Evolutionary conservation across 2,329 filamentous ascomycete genomes (phyloP).

Genomic region (Apiospora hydei): DNA sequence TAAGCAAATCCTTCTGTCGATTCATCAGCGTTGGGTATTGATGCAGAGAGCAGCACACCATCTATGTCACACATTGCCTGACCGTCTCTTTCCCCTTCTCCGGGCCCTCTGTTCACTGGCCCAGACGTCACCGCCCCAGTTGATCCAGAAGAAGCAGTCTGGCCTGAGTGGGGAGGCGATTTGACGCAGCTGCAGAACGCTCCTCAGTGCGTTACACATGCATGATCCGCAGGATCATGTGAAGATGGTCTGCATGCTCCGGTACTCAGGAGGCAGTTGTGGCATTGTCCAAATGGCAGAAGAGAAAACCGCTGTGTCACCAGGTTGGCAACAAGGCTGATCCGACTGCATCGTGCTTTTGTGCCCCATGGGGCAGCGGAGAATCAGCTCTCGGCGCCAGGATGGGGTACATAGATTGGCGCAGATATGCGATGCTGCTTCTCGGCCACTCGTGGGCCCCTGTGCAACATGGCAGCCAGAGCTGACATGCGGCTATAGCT

Average conservation of each 20-base stretch:
- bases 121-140: slow-evolving; percentile 1
- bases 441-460: not conserved
- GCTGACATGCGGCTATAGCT: slow-evolving; percentile 16
- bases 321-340: slow-evolving; percentile 2
- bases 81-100: slow-evolving; percentile 2
- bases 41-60: slow-evolving; percentile 19
- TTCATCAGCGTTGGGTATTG: slow-evolving; percentile 17
- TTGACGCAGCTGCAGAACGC: slow-evolving; percentile 7
- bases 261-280: not conserved
- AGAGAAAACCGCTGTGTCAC: not conserved
- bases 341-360: not conserved
- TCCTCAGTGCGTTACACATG: slow-evolving; percentile 2
- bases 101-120: slow-evolving; percentile 6
- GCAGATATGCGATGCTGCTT: slow-evolving; percentile 19
- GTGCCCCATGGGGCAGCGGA: slow-evolving; percentile 18
- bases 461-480: slow-evolving; percentile 4
- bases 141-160: not conserved
- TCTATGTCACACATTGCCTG: slow-evolving; percentile 13
- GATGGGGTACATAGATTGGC: slow-evolving; percentile 11
- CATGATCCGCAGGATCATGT: slow-evolving; percentile 9
- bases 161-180: slow-evolving; percentile 5
- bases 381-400: not conserved
- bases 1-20: not conserved
- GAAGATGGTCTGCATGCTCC: not conserved
- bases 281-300: slow-evolving; percentile 16